Base-by-base conservation (phyloP, 495 filamentous ascomycete species). In the Ramalina intermedia region DNA sequence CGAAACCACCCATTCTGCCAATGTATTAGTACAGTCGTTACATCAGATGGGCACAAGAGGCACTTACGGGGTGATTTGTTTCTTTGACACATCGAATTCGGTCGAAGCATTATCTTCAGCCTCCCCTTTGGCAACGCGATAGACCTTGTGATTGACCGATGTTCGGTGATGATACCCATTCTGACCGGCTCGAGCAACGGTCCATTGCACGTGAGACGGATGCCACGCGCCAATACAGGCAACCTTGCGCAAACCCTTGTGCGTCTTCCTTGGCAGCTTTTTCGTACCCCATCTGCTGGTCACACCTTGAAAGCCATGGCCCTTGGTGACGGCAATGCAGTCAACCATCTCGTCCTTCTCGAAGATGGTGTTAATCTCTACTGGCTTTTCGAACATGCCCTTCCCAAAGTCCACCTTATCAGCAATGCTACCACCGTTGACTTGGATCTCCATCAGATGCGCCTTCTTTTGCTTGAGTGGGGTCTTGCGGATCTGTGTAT, bases 211-310 rank as follows among this genome's bases (percentile, higher is more conserved):
- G 85, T 99, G 93, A 70, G 83, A 87, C 65, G 93, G 93, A 82
- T 99, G 93, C 93, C 93, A 99, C 59, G 93, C 93, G 80, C 93
- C 93, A 69, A 99, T 99, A 94, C 93, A 99, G 63, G 93, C 93
- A 63, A 99, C 93, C 84, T 99, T 99, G 61, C 93, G 83, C 65
- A 99, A 85, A 89, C 93, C 93, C 82, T 99, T 99, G 82, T 99
- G 93, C 57, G 93, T 99, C 86, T 99, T 99, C 64, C 93, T 85
- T 58, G 93, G 93, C 58, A 99, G 85, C 86, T 99, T 99, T 85
- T 95, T 99, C 69, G 93, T 99, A 58, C 93, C 93, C 93, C 93
- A 99, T 73, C 93, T 81, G 69, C 80, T 76, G 48, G 93, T 99
- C 59, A 99, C 93, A 84, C 93, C 93, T 64, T 77, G 73, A 82